Evolutionary conservation across 345 rosid species (phyloP), one percentile per base, ranked within the genome.

Genomic region (Sonneratia caseolaris): DNA sequence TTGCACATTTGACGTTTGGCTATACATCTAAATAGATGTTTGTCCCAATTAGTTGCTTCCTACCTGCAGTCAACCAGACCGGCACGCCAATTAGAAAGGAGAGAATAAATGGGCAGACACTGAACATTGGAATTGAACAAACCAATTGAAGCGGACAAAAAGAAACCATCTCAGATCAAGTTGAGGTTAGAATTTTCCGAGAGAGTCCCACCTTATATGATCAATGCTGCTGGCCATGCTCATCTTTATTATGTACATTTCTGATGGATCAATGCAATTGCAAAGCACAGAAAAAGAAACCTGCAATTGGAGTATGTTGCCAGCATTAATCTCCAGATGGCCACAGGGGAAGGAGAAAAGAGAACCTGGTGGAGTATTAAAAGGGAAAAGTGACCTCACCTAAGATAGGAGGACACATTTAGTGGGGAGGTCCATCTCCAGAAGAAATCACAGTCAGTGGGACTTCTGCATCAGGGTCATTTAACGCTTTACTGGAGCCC

Each of bases 171-270:
- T 12, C 48, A 19, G 40, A 9, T 37, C 12, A 67, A 67, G 35
- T 10, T 22, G 12, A 35, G 51, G 15, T 47, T 9, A 8, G 51
- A 47, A 47, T 47, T 47, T 9, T 9, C 51, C 51, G 13, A 62
- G 66, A 47, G 51, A 18, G n/a, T 49, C 75, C 74, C 78, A 80
- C 82, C 79, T 77, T 62, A 35, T 27, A 62, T 1, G 66, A 62
- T 24, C 32, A 62, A 35, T 74, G 68, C 73, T 61, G 68, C 71
- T 36, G 70, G 73, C 68, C 75, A 48, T 59, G 72, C 74, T 43
- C 75, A 81, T 83, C 86, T 82, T 82, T 75, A 77, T 80, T 79
- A 71, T 84, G 77, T 88, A 73, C 86, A 84, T 68, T 75, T 79
- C 15, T 81, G 78, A 76, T 77, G 70, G 79, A 75, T 79, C 78